These are phyloP conservation scores for Heterobasidion irregulare DNA, from an alignment of 1,284 basidiomycete genomes.

Conservation along the genomic window DNA sequence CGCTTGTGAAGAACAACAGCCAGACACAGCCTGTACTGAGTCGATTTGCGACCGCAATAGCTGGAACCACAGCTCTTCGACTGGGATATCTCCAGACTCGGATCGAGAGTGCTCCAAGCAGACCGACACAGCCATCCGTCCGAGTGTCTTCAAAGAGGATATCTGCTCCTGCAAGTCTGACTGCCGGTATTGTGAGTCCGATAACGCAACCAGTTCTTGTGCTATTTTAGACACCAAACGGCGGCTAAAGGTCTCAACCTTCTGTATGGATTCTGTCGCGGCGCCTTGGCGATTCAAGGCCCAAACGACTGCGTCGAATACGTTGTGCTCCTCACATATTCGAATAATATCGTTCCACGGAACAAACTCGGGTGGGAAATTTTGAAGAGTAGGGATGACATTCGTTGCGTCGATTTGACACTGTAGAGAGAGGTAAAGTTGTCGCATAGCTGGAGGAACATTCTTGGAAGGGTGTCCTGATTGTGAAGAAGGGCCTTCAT, in stretches of 20 bases:
- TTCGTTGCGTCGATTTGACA: constrained; percentile 60
- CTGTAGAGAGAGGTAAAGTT: constrained; percentile 67
- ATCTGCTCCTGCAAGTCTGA: constrained; percentile 19
- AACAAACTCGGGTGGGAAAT: constrained; percentile 45
- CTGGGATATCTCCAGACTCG: constrained; percentile 35
- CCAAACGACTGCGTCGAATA: constrained; percentile 83
- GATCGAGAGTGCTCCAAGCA: constrained; percentile 60
- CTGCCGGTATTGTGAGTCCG: constrained; percentile 10
- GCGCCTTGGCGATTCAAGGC: constrained; percentile 60
- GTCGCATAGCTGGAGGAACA: constrained; percentile 41
- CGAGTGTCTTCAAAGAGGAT: constrained; percentile 43
- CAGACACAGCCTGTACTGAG: constrained; percentile 65
- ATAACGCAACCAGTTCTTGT: constrained; percentile 26
- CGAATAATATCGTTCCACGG: constrained; percentile 52
- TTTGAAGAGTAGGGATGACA: constrained; percentile 63
- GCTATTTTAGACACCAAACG: constrained; percentile 44
- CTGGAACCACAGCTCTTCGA: constrained; percentile 89
- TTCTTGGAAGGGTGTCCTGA: constrained; percentile 26
- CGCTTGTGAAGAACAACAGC: constrained; percentile 24
- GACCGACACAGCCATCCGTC: constrained; percentile 53
- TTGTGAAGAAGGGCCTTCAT: constrained; percentile 26
- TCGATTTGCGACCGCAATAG: constrained; percentile 78
- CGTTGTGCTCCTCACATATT: constrained; percentile 59
- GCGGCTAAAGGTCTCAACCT: constrained; percentile 56
- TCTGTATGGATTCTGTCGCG: constrained; percentile 58